Base-by-base conservation (phyloP, 2,329 filamentous ascomycete genomes). In the Peltaster fructicola region DNA sequence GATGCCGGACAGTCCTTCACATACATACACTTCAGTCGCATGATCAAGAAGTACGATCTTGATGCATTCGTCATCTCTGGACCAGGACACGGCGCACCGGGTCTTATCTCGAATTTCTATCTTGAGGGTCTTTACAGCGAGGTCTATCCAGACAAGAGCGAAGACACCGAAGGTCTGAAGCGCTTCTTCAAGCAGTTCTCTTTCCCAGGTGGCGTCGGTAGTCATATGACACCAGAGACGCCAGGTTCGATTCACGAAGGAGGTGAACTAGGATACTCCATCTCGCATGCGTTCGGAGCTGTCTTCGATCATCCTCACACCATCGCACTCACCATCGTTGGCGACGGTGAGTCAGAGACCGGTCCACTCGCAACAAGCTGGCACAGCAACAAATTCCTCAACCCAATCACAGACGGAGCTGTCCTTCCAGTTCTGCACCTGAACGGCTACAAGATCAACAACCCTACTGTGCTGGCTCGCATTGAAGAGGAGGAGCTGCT, bases 401-500 rank as follows among this genome's bases (percentile, higher is more conserved):
- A 82, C 44, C 77, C 77, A 4, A 73, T 78, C 37, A 73, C 65
- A 0, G 76, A 82, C 40, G 77, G 77, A 15, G 77, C 75, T 17
- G 77, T 84, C 6, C 59, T 84, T 2, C 77, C 77, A 0, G 69
- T 84, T 5, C 61, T 84, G 7, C 75, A 84, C 47, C 59, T 84
- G 16, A 84, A 84, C 39, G 77, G 77, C 22, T 84, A 82, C 62
- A 84, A 84, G 59, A 82, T 82, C 57, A 78, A 79, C 57, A 79
- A 80, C 49, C 74, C 74, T 6, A 82, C 71, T 4, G 44, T 84
- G 1, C 63, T 82, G 9, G 69, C 76, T 8, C 68, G 77, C 36
- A 73, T 84, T 42, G 66, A 67, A 20, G 74, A 81, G 45, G 66
- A 75, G 33, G 77, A 84, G 51, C 59, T 84, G 5, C 63, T 69